These are phyloP conservation scores for Debaryomyces psychrophilus DNA, from an alignment of 1,139 yeast species.

Conservation along the genomic window DNA sequence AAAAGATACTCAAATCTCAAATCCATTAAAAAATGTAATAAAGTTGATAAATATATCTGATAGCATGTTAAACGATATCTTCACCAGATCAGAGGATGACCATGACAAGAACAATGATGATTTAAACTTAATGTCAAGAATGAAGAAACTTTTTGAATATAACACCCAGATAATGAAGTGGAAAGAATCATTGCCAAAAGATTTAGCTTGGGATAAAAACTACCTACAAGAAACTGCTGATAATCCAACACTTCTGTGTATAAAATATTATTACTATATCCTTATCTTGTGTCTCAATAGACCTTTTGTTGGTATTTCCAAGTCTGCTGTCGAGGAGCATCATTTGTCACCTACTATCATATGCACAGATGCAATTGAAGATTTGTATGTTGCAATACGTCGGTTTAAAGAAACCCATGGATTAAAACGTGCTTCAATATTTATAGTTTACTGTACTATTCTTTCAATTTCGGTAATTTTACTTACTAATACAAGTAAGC, in stretches of 20 bases:
- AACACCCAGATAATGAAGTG: slow-evolving; percentile 55
- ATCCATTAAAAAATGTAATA: slow-evolving; percentile 49
- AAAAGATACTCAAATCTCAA: slow-evolving; percentile 47
- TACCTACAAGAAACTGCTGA: slow-evolving; percentile 48
- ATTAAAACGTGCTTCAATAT: slow-evolving; percentile 44
- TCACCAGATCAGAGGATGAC: slow-evolving; percentile 37
- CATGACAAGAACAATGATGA: slow-evolving; percentile 29
- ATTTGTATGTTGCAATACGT: slow-evolving; percentile 41
- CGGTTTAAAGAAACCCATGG: slow-evolving; percentile 46
- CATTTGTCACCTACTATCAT: slow-evolving; percentile 36
- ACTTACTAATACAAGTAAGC: slow-evolving; percentile 37
- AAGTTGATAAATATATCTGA: slow-evolving; percentile 57
- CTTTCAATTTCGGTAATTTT: slow-evolving; percentile 49
- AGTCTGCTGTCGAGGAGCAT: slow-evolving; percentile 13
- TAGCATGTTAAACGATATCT: slow-evolving; percentile 57
- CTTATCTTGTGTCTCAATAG: slow-evolving; percentile 59
- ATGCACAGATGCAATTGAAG: slow-evolving; percentile 47
- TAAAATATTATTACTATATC: slow-evolving; percentile 62
- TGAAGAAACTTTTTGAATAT: slow-evolving; percentile 42
- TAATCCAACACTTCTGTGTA: slow-evolving; percentile 53
- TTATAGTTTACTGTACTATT: slow-evolving; percentile 52
- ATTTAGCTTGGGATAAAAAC: slow-evolving; percentile 52
- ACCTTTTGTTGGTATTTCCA: slow-evolving; percentile 52
- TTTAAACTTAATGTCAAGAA: slow-evolving; percentile 37
- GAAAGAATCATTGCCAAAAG: slow-evolving; percentile 52